Conservation (phyloP, 2,329 filamentous ascomycete genomes). For the Zymoseptoria pseudotritici region DNA sequence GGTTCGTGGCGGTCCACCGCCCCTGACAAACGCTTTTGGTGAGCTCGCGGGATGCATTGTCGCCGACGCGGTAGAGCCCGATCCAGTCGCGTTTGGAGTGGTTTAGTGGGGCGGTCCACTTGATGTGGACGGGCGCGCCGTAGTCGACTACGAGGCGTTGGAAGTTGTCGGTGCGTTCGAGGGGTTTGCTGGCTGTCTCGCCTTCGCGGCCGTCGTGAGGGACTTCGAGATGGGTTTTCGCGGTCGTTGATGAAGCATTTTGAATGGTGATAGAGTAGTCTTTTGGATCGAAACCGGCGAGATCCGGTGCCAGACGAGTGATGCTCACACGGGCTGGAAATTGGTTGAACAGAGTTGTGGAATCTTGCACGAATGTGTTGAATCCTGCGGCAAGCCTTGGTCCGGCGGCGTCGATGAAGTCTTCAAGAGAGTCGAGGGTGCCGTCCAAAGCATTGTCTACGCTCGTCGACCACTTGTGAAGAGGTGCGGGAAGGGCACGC, state of each 20-base stretch:
- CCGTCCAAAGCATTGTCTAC: conserved; percentile 83
- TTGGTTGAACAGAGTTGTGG: conserved; percentile 77
- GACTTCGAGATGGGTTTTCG: conserved; percentile 54
- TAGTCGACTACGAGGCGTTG: conserved; percentile 80
- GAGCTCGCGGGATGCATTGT: conserved; percentile 77
- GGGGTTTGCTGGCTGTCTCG: conserved; percentile 58
- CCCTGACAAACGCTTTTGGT: conserved; percentile 81
- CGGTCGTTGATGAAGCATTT: neutral
- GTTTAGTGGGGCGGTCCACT: conserved; percentile 80
- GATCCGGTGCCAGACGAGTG: conserved; percentile 67
- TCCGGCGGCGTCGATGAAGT: conserved; percentile 75
- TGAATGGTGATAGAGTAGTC: conserved; percentile 69
- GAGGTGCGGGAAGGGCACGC: conserved; percentile 72
- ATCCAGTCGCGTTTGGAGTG: conserved; percentile 94
- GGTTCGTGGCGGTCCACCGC: conserved; percentile 77
- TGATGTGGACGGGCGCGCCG: conserved; percentile 79
- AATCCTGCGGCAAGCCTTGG: conserved; percentile 83
- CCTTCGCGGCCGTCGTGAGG: conserved; percentile 65
- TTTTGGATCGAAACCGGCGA: conserved; percentile 70
- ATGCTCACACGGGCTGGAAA: conserved; percentile 82
- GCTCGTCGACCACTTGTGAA: conserved; percentile 76
- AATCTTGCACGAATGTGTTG: conserved; percentile 80
- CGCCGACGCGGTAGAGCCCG: conserved; percentile 89
- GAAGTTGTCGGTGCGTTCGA: conserved; percentile 52
- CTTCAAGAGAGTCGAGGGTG: conserved; percentile 81